Conservation (phyloP, 768 basidiomycete genomes). For the Naganishia antarctica region DNA sequence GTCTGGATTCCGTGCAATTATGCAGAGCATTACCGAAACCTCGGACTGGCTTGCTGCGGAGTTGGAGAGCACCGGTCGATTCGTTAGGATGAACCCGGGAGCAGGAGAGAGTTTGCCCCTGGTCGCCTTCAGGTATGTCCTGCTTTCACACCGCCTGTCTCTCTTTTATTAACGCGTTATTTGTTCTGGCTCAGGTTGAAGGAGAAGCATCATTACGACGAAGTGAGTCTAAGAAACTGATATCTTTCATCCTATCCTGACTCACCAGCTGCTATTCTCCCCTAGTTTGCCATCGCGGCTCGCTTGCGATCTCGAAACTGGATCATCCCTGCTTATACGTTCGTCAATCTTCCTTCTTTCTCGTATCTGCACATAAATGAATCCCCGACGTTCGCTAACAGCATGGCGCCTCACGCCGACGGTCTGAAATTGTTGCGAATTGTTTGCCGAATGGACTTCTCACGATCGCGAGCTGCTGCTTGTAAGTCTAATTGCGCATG, state of each 20-base stretch:
- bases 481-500: conserved; percentile 12
- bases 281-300: conserved; percentile 31
- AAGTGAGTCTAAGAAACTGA: conserved; percentile 1
- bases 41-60: conserved; percentile 31
- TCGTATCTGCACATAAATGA: no score
- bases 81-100: conserved; percentile 27
- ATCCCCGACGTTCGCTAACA: no score
- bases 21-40: conserved; percentile 30
- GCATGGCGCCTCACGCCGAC: conserved; percentile 19
- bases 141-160: background rate
- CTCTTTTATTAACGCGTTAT: no score
- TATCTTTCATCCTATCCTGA: background rate
- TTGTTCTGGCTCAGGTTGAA: conserved; percentile 12
- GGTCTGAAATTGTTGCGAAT: conserved; percentile 22
- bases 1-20: conserved; percentile 32
- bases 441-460: conserved; percentile 33
- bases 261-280: background rate
- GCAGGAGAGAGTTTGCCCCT: conserved; percentile 31
- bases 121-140: conserved; percentile 32
- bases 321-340: conserved; percentile 34
- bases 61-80: conserved; percentile 26
- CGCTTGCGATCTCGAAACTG: conserved; percentile 30
- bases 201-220: conserved; percentile 32
- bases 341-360: no score
- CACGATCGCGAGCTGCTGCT: conserved; percentile 26